Base-by-base conservation (phyloP, 2,329 filamentous ascomycete species). In the Ascocoryne sarcoides region DNA sequence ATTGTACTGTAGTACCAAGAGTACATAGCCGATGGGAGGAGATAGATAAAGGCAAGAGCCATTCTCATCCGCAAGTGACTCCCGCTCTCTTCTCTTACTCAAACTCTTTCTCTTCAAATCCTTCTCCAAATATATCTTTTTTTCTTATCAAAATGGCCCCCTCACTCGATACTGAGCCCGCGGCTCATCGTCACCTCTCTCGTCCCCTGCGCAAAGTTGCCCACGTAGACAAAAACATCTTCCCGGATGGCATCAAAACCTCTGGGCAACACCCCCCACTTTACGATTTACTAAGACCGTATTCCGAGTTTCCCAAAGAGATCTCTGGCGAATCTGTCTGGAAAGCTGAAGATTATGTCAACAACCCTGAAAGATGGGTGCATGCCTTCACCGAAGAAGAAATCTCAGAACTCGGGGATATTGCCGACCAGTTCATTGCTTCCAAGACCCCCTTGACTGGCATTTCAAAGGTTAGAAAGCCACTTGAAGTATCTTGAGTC, bases 271-370 rank as follows among this genome's bases (percentile, higher is more conserved):
- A 84, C 51, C 68, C 74, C 17, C 84, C 85, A 1, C 60, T 84
- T 23, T 81, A 80, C 56, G 68, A 78, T 21, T 64, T 70, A 7
- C 62, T 90, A n/a, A 67, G 65, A 36, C 74, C 82, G 0, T 90
- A 86, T 59, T 67, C 72, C 0, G 69, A 72, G 12, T 90, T 89
- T 54, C 84, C 84, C 32, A 74, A 75, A 44, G 63, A 80, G 45
- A 86, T 89, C 58, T 69, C 69, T 0, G 84, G 84, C 9, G 74
- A 75, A 0, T 89, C 83, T 0, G 76, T 84, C 20, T 92, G 85
- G 85, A 69, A 72, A 39, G 69, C 54, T n/a, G 54, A 58, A 26
- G 55, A 59, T 32, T 60, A 59, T 45, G 45, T 37, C 4, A 48
- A 57, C 32, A 58, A 55, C 33, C 55, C 53, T 2, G 55, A 60